These are phyloP conservation scores for cucumber (Cucumis sativus) DNA, from an alignment of 306 rosid species.

Conservation along the genomic window Cucumber_9930_V3 NC_026657.2:11573001-11573500, in stretches of 20 bases:
- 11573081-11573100: slow-evolving; percentile 73
- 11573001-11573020: slow-evolving; percentile 7
- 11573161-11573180: slow-evolving; percentile 23
- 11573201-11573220: slow-evolving; percentile 63
- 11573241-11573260: slow-evolving; percentile 77
- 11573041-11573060: slow-evolving; percentile 89
- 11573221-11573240: slow-evolving; percentile 78
- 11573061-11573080: slow-evolving; percentile 96
- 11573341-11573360: slow-evolving; percentile 49
- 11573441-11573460: slow-evolving; percentile 79
- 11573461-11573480: slow-evolving; percentile 64
- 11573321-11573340: slow-evolving; percentile 7
- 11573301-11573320: slow-evolving; percentile 13
- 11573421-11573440: slow-evolving; percentile 62
- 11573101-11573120: slow-evolving; percentile 16
- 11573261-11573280: slow-evolving; percentile 43
- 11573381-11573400: slow-evolving; percentile 91
- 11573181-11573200: slow-evolving; percentile 87
- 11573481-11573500: slow-evolving; percentile 53
- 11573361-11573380: slow-evolving; percentile 71
- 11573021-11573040: slow-evolving; percentile 95
- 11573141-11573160: background rate
- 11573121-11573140: background rate
- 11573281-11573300: slow-evolving; percentile 25
- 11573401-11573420: slow-evolving; percentile 82